Percentiles rank a stretch among this genome's conserved stretches.
Evolutionary conservation across 2,329 filamentous ascomycete genomes (phyloP).

Genomic region (Periglandula ipomoeae): DNA sequence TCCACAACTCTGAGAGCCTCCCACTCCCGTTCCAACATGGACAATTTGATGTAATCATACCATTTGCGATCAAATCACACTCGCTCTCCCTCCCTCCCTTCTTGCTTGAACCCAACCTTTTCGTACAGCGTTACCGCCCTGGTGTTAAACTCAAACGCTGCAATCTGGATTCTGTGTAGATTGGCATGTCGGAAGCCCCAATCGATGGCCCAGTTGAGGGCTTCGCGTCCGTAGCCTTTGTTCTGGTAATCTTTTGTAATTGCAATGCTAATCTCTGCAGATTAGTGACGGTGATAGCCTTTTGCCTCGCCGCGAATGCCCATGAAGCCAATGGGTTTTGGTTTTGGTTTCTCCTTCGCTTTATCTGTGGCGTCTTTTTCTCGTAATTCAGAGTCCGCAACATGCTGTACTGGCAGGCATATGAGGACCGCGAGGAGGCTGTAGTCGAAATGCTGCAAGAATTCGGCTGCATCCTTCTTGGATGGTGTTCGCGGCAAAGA

Average conservation of each 20-base stretch:
- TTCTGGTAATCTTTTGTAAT: constrained; percentile 26
- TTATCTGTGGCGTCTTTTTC: neutral
- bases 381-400: neutral
- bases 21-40: constrained; percentile 32
- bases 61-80: constrained; percentile 34
- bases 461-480: neutral
- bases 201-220: constrained; percentile 35
- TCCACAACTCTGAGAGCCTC: constrained; percentile 9
- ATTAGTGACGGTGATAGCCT: neutral
- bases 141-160: constrained; percentile 31
- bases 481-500: neutral
- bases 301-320: neutral
- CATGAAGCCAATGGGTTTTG: constrained; percentile 7
- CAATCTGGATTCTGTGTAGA: constrained; percentile 33
- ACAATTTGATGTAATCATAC: constrained; percentile 23
- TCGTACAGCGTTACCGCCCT: constrained; percentile 33
- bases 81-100: constrained; percentile 32
- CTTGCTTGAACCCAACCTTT: constrained; percentile 33
- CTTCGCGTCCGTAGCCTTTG: constrained; percentile 36
- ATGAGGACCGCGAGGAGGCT: neutral
- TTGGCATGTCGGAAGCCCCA: constrained; percentile 36
- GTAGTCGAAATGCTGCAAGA: neutral
- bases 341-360: neutral
- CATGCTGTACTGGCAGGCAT: neutral
- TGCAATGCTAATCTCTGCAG: constrained; percentile 23